phyloP scores from a whole-genome alignment of 352 stramenopile genomes.

The Globisporangium acanthophoron region DNA sequence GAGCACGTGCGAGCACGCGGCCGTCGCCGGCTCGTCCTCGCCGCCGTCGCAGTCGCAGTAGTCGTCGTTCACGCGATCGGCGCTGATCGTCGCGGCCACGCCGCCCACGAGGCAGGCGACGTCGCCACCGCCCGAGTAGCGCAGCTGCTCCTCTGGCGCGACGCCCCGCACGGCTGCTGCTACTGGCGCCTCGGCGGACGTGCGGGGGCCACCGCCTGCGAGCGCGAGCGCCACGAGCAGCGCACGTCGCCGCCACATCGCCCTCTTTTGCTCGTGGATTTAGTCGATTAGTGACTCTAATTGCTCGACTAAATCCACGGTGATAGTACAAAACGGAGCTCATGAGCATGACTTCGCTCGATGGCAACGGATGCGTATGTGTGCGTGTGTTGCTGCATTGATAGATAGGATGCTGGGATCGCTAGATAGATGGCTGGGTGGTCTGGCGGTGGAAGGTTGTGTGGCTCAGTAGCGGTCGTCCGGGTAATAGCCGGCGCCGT shows the following conservation, averaged over 20 bases:
- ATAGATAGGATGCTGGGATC: background rate
- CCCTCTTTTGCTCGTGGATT: too few relatives aligned
- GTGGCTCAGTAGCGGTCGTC: constrained; percentile 6
- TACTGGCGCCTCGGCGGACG: background rate
- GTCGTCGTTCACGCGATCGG: constrained; percentile 84
- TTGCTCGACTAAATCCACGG: too few relatives aligned
- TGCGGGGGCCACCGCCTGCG: background rate
- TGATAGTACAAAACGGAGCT: too few relatives aligned
- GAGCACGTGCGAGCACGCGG: constrained; percentile 62
- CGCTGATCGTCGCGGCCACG: constrained; percentile 6
- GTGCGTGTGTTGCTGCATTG: background rate
- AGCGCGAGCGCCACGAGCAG: background rate
- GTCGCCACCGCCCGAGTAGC: constrained; percentile 10
- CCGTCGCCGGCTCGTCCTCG: constrained; percentile 85
- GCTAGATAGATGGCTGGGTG: background rate
- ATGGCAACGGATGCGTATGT: background rate
- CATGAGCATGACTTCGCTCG: background rate
- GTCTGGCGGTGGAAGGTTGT: background rate
- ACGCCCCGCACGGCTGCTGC: constrained; percentile 30
- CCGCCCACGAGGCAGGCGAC: constrained; percentile 23
- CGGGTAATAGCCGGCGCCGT: constrained; percentile 3
- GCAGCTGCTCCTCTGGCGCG: constrained; percentile 23
- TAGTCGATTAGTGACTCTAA: too few relatives aligned
- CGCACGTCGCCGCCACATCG: background rate
- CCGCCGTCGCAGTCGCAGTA: constrained; percentile 93